Evolutionary conservation across 2,329 filamentous ascomycete genomes (phyloP), one percentile per base, ranked within the genome.

Genomic region (Gaeumannomyces sp.): DNA sequence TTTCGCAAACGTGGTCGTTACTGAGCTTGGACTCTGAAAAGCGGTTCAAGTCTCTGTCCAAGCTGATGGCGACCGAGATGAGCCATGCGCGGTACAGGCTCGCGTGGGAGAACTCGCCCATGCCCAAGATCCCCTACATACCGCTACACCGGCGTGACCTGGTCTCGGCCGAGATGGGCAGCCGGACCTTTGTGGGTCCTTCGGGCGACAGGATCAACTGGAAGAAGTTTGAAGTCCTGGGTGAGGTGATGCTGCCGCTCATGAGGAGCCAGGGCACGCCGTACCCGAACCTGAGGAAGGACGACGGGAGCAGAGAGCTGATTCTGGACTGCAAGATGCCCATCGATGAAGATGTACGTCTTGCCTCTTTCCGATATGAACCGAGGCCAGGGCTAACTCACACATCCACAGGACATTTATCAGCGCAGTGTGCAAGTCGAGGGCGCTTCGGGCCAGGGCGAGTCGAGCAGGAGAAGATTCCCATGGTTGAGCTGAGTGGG

Each of bases 191-290:
- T 74, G 81, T 98, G 1, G 92, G 90, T 10, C 82, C 85, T 2
- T 83, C 86, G 66, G 86, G 82, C 68, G 86, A 92, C 68, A 83
- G 91, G 63, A 91, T 99, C 74, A 98, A 98, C 74, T 99, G 95
- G 95, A 93, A 90, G 77, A 99, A 99, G 74, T 99, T 98, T 72
- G 94, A 98, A 76, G 89, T 99, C 38, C 88, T 98, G 77, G 93
- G 93, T 8, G 94, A 98, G 70, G 91, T 97, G 6, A 84, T 98
- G 64, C 81, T 97, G 66, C 90, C 92, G 2, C 88, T 99, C 64
- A 96, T 97, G 84, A 90, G 89, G 77, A 97, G 94, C 72, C 93
- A 98, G 76, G 90, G 91, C 64, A 87, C 87, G 61, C 88, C 92
- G 6, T 97, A 97, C 71, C 85, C 87, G 31, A 89, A 88, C 67